A percentile compares a stretch with the other conserved stretches of the same genome.
These are phyloP conservation scores for Xylaria sp. DNA, from an alignment of 2,329 filamentous ascomycete genomes.

Conservation along the genomic window DNA sequence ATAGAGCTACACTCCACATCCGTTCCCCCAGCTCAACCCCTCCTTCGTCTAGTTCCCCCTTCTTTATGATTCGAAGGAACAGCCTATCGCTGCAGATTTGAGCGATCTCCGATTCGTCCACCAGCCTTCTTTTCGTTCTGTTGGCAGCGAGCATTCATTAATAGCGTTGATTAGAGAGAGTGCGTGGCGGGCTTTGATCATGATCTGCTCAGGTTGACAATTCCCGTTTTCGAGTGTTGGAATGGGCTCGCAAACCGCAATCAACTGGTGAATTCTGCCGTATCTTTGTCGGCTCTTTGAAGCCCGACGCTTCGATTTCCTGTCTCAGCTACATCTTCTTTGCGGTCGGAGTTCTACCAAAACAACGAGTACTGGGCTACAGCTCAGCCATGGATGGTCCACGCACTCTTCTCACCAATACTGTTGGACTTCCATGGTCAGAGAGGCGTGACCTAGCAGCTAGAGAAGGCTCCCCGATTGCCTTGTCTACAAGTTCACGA, in stretches of 20 bases:
- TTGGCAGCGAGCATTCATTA: constrained; percentile 35
- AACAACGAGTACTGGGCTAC: constrained; percentile 55
- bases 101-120: constrained; percentile 45
- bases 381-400: constrained; percentile 59
- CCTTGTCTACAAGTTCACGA: constrained; percentile 51
- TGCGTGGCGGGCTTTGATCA: constrained; percentile 43
- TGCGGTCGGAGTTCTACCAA: constrained; percentile 37
- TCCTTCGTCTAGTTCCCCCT: constrained; percentile 47
- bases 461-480: constrained; percentile 54
- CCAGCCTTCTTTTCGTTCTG: constrained; percentile 36
- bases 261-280: constrained; percentile 32
- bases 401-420: constrained; percentile 56
- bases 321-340: constrained; percentile 32
- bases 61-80: constrained; percentile 43
- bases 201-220: constrained; percentile 37
- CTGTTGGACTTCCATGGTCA: constrained; percentile 59
- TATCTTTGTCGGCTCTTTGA: constrained; percentile 19
- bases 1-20: constrained; percentile 47
- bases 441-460: constrained; percentile 59
- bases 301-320: constrained; percentile 10
- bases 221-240: constrained; percentile 38
- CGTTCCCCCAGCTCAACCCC: constrained; percentile 49
- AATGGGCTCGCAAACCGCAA: constrained; percentile 37
- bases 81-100: constrained; percentile 44
- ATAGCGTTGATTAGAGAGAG: constrained; percentile 43